Conservation (phyloP, 1,284 basidiomycete genomes). For the Puccinia horiana region DNA sequence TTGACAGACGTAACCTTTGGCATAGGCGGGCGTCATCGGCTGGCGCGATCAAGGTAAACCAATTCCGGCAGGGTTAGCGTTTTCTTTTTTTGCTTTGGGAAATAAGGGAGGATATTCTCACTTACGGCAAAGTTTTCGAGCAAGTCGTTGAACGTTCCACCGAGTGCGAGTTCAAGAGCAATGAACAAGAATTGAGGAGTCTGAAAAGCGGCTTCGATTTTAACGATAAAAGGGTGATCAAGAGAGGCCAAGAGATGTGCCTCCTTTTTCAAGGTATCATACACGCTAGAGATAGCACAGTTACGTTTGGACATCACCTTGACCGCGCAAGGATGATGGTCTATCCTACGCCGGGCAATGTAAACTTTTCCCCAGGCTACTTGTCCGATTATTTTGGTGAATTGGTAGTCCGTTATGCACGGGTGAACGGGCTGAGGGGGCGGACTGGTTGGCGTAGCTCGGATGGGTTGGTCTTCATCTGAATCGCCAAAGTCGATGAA, state of each 20-base stretch:
- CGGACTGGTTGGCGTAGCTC: background rate
- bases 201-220: conserved; percentile 31
- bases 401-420: background rate
- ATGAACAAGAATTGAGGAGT: conserved; percentile 13
- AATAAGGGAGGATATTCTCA: background rate
- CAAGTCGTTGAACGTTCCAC: background rate
- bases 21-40: background rate
- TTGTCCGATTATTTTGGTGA: background rate
- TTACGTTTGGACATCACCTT: conserved; percentile 7
- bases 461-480: background rate
- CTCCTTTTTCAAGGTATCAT: conserved; percentile 13
- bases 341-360: background rate
- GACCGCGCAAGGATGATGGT: conserved; percentile 12
- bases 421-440: background rate
- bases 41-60: too few relatives aligned
- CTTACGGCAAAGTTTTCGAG: conserved; percentile 8
- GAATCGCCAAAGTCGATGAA: too few relatives aligned
- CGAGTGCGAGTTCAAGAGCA: background rate
- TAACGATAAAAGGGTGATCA: conserved; percentile 12
- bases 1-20: conserved; percentile 81
- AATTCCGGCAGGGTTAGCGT: too few relatives aligned
- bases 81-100: background rate
- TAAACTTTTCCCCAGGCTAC: conserved; percentile 16
- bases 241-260: conserved; percentile 7
- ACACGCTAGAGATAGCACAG: background rate